Percentiles rank a stretch among this genome's conserved stretches.
These are phyloP conservation scores for Rhododendron ferrugineum DNA, from an alignment of 148 eudicot species.

Conservation along the genomic window DNA sequence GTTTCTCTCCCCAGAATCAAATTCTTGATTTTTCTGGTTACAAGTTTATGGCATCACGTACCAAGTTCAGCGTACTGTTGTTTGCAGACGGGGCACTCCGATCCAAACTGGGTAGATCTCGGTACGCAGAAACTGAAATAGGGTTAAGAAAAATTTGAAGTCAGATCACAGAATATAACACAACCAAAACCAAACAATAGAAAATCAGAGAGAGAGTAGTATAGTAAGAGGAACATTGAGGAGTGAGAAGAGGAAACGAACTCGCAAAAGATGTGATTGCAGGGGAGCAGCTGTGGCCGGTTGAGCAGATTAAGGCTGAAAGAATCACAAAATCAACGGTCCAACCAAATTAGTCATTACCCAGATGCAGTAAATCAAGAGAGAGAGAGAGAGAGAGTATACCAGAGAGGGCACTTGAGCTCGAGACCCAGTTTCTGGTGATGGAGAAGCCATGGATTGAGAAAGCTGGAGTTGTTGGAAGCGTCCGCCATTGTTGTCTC, in stretches of 20 bases:
- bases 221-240: not conserved
- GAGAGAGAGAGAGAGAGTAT: conserved; percentile 1
- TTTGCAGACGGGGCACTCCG: conserved; percentile 60
- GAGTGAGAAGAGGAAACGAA: conserved; percentile 21
- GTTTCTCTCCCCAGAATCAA: not conserved
- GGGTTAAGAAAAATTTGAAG: not conserved
- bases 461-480: conserved; percentile 28
- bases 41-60: conserved; percentile 6
- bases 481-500: conserved; percentile 42
- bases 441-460: conserved; percentile 73
- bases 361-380: not conserved
- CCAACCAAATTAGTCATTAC: not conserved
- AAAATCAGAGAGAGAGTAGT: not conserved
- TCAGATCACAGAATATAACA: not conserved
- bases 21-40: not conserved
- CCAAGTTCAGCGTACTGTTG: conserved; percentile 43
- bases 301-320: conserved; percentile 56
- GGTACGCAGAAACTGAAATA: conserved; percentile 53
- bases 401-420: conserved; percentile 89
- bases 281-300: conserved; percentile 71
- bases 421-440: conserved; percentile 81
- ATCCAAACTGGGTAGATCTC: conserved; percentile 28
- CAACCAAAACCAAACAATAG: not conserved
- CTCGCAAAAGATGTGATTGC: conserved; percentile 84
- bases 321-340: not conserved